Percentiles rank a stretch among this genome's conserved stretches.
Conservation (phyloP, 345 rosid genomes). For the Murraya koenigii region DNA sequence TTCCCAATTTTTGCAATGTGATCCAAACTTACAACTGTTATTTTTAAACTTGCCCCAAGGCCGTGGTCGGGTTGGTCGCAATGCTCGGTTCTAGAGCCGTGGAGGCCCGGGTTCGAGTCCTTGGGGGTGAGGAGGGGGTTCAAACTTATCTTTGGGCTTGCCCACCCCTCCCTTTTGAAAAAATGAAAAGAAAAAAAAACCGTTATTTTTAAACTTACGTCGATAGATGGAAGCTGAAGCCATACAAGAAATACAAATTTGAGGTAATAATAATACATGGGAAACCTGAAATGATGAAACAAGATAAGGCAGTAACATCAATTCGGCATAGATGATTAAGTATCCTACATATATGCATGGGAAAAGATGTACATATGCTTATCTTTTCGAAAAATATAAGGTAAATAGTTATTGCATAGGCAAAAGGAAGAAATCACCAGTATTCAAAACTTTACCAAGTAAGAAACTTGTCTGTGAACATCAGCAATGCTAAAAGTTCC, state of each 20-base stretch:
- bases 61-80: too few relatives aligned
- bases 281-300: slow-evolving; percentile 41
- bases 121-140: too few relatives aligned
- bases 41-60: slow-evolving; percentile 18
- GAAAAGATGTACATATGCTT: not conserved
- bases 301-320: not conserved
- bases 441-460: slow-evolving; percentile 33
- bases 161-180: too few relatives aligned
- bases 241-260: slow-evolving; percentile 75
- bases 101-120: too few relatives aligned
- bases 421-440: not conserved
- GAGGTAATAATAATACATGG: slow-evolving; percentile 59
- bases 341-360: not conserved
- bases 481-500: slow-evolving; percentile 49
- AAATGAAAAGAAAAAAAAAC: too few relatives aligned
- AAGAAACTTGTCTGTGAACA: slow-evolving; percentile 42
- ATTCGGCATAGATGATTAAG: not conserved
- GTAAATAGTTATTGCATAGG: not conserved
- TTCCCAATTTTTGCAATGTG: not conserved
- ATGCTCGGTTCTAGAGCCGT: too few relatives aligned
- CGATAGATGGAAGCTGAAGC: slow-evolving; percentile 51
- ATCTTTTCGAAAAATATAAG: too few relatives aligned
- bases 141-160: too few relatives aligned
- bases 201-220: slow-evolving; percentile 24
- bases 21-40: not conserved